Evolutionary conservation across 345 rosid genomes (phyloP).

Genomic region (Hibiscus tridactylites): DNA sequence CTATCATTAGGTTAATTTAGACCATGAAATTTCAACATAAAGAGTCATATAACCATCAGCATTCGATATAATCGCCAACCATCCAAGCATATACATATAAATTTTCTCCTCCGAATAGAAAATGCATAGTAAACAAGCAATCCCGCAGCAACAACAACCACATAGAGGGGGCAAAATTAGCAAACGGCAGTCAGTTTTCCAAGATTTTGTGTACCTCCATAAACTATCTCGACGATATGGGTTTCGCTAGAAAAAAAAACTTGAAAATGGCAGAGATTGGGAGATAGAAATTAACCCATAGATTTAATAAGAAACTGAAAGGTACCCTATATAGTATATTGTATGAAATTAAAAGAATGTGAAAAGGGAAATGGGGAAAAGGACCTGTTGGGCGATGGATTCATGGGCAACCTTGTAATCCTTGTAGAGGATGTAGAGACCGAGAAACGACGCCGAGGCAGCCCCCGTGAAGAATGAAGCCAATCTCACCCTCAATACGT

Average conservation of each 20-base stretch:
- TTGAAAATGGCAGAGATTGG: too few relatives aligned
- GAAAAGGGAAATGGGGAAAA: neutral
- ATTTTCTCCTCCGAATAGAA: neutral
- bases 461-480: conserved; percentile 95
- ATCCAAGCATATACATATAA: neutral
- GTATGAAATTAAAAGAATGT: neutral
- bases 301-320: neutral
- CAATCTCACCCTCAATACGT: conserved; percentile 80
- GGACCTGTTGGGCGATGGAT: conserved; percentile 74
- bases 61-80: neutral
- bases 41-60: neutral
- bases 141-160: neutral
- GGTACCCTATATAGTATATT: too few relatives aligned
- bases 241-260: neutral
- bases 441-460: conserved; percentile 75
- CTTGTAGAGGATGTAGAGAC: conserved; percentile 61
- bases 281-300: too few relatives aligned
- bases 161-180: neutral
- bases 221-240: neutral
- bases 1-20: neutral
- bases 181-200: neutral
- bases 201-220: neutral
- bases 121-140: neutral
- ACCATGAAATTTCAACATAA: conserved; percentile 3
- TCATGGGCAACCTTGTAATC: conserved; percentile 85